These are phyloP conservation scores for Paramyrothecium roridum DNA, from an alignment of 2,329 filamentous ascomycete genomes.

Conservation along the genomic window DNA sequence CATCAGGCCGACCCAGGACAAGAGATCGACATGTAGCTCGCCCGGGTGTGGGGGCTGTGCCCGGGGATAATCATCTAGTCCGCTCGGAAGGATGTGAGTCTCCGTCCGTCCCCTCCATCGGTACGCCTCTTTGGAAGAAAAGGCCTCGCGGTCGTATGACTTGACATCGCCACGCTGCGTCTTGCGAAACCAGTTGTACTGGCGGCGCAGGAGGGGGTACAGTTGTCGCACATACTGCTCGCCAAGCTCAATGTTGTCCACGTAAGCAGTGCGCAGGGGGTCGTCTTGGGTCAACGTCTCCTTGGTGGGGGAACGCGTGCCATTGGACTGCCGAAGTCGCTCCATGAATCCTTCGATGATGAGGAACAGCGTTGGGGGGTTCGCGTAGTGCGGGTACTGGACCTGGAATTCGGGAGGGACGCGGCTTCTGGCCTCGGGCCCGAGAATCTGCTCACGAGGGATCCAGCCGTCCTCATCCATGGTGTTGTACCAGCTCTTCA, in stretches of 20 bases:
- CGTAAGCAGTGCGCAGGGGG: conserved; percentile 58
- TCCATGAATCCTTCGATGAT: conserved; percentile 81
- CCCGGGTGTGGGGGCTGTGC: conserved; percentile 91
- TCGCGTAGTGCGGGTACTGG: conserved; percentile 96
- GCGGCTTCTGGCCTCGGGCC: conserved; percentile 87
- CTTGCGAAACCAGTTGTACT: conserved; percentile 92
- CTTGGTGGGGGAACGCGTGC: conserved; percentile 36
- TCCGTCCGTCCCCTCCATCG: conserved; percentile 90
- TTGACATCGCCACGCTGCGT: conserved; percentile 90
- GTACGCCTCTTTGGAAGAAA: conserved; percentile 87
- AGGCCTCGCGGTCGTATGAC: conserved; percentile 85
- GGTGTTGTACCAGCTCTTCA: conserved; percentile 92
- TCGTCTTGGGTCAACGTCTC: conserved; percentile 40
- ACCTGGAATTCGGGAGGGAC: conserved; percentile 90
- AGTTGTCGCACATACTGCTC: conserved; percentile 70
- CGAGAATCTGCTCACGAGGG: conserved; percentile 90
- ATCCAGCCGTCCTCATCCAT: conserved; percentile 99
- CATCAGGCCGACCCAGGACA: conserved; percentile 98
- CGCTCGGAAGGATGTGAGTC: conserved; percentile 85
- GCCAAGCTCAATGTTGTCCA: conserved; percentile 66
- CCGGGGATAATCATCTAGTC: conserved; percentile 93
- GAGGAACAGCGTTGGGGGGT: conserved; percentile 92
- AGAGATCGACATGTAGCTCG: conserved; percentile 90
- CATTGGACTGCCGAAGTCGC: conserved; percentile 62
- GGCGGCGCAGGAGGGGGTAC: conserved; percentile 82